A percentile compares a stretch with the other conserved stretches of the same genome.
phyloP scores from a whole-genome alignment of 2,329 filamentous ascomycete genomes.

The Fusarium pininemorale region DNA sequence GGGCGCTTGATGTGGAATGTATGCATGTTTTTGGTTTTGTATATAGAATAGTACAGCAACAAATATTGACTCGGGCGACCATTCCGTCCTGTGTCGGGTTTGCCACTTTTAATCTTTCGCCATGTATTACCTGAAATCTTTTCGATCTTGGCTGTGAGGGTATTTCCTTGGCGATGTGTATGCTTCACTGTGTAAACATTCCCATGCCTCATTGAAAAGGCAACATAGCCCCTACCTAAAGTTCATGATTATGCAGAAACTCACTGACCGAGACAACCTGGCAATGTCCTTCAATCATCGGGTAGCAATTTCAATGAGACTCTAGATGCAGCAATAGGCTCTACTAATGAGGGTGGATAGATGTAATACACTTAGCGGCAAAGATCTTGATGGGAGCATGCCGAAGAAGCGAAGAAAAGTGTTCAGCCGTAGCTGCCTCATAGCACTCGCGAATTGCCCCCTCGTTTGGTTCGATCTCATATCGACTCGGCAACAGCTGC shows the following conservation, averaged over 20 bases:
- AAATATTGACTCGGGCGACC: neutral
- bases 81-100: neutral
- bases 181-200: neutral
- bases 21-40: neutral
- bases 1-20: neutral
- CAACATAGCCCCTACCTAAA: neutral
- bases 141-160: neutral
- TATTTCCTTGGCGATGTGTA: too few species aligned
- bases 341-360: neutral
- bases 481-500: neutral
- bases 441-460: too few species aligned
- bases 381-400: neutral
- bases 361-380: too few species aligned
- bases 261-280: neutral
- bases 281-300: neutral
- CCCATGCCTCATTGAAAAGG: neutral
- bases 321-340: neutral
- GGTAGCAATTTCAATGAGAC: neutral
- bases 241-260: neutral
- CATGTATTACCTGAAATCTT: neutral
- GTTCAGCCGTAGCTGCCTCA: neutral
- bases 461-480: neutral
- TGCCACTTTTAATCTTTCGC: neutral
- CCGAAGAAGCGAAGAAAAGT: neutral
- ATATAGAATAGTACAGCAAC: neutral